Base-by-base conservation (phyloP, 1,284 basidiomycete species). In the Moesziomyces globuligerus region DNA sequence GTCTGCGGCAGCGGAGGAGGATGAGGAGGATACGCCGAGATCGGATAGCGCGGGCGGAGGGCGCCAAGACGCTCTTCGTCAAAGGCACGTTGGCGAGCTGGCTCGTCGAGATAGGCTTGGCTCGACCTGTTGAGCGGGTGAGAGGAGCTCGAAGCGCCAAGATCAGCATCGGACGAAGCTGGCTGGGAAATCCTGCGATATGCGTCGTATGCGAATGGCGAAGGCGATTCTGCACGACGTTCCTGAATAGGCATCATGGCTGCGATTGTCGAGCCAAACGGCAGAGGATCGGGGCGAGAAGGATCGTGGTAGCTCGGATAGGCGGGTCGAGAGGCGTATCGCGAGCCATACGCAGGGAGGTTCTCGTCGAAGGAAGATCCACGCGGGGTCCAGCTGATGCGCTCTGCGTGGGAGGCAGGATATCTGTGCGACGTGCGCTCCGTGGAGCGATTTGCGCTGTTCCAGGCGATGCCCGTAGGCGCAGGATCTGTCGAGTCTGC, bases 171-270 rank as follows among this genome's bases (percentile, higher is more conserved):
- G 26, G 34, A 26, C 3, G 49, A 15, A 11, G 32, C 23, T 4
- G 54, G 43, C n/a, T 56, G 51, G 1, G 67, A 59, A 7, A 49
- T 11, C 13, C 46, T 47, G 2, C 60, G 60, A 13, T 47, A 29
- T 2, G 67, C 56, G 39, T 70, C 67, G 29, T 55, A 70, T 1
- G 67, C 67, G 20, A 70, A 70, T 1, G 67, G 67, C 7, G 67
- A 70, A 26, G 67, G 67, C 13, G 67, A 70, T 18, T 55, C 52
- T 24, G 43, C 34, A 3, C 62, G 47, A 6, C 41, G 47, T 18
- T 39, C 11, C 5, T 29, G 13, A n/a, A 28, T 15, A 17, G 32
- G 32, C 32, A 34, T 34, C 32, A 34, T 34, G 7, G 59, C 7
- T 8, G 21, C 10, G 7, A 24, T 15, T 4, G 29, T 18, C 10